Conservation (phyloP, 2,329 filamentous ascomycete species). For the Zymoseptoria brevis region DNA sequence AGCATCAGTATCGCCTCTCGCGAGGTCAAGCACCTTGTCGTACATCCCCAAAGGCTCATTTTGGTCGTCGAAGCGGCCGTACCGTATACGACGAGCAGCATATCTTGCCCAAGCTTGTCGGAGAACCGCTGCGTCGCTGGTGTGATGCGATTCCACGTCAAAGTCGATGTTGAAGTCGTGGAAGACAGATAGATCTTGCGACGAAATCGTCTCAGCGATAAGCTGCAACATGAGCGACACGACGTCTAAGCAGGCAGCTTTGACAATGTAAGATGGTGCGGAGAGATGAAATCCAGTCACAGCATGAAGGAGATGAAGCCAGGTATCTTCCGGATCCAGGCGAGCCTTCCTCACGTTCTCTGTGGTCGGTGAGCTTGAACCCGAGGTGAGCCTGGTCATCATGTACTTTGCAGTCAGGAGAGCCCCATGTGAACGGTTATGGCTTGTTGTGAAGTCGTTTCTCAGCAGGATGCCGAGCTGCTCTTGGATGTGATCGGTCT, state of each 20-base stretch:
- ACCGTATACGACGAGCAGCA: slow-evolving; percentile 8
- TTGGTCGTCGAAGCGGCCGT: background rate
- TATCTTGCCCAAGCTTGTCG: slow-evolving; percentile 15
- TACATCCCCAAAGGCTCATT: slow-evolving; percentile 1
- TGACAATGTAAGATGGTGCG: background rate
- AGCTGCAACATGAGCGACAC: slow-evolving; percentile 2
- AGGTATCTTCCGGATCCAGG: background rate
- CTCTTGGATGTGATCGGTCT: slow-evolving; percentile 2
- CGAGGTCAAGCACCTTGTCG: slow-evolving; percentile 5
- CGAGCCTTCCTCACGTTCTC: background rate
- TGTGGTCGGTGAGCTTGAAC: background rate
- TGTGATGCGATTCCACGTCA: background rate
- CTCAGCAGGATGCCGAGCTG: slow-evolving; percentile 8
- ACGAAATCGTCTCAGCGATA: background rate
- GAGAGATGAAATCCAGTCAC: background rate
- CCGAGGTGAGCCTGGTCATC: slow-evolving; percentile 2
- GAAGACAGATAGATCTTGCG: background rate
- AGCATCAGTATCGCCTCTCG: slow-evolving; percentile 13
- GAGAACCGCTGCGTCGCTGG: slow-evolving; percentile 4
- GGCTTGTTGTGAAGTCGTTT: background rate
- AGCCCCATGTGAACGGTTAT: slow-evolving; percentile 30
- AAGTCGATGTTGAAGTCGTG: background rate
- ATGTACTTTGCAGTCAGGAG: slow-evolving; percentile 25
- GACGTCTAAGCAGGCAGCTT: slow-evolving; percentile 29
- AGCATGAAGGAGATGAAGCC: background rate